Evolutionary conservation across 2,329 filamentous ascomycete species (phyloP), one percentile per base, ranked within the genome.

Genomic region (Helminthosporium solani): DNA sequence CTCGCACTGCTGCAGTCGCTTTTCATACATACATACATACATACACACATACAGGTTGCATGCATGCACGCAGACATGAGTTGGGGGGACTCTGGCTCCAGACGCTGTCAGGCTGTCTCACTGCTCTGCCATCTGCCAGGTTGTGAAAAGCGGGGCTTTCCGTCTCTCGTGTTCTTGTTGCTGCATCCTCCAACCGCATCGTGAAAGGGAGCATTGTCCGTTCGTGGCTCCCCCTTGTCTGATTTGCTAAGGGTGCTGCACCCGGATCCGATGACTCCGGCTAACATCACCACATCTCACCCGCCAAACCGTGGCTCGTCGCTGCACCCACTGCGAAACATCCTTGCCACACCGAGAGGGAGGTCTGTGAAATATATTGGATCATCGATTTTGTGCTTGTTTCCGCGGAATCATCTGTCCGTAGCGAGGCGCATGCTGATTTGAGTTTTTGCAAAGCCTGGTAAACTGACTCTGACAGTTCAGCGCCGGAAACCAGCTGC

Each of bases 161-260:
- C 25, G 25, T 23, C 3, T 38, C 40, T 33, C 34, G 35, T 34
- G 8, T 40, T 19, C 39, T 43, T 42, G 16, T 12, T 46, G 28
- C 28, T 40, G 38, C 43, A 42, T 44, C 51, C 41, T 19, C 36
- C 12, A 33, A 46, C 49, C 46, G 33, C 42, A 52, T 40, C 46
- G 36, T 42, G 23, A 44, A 14, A 7, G 28, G 11, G 19, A 33
- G 15, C 28, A 36, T 8, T 40, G 6, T 20, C 21, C 19, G 21
- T 16, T 20, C 16, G 33, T 7, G 28, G 15, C 42, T 49, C 45
- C 42, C 35, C 27, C 23, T 27, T 15, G 7, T 39, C 19, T 48
- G 49, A 48, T 52, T 48, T 42, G 40, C 33, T 31, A 31, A 18
- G 15, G 39, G 27, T 34, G 9, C 21, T 16, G 4, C 11, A 25